Evolutionary conservation across 495 filamentous ascomycete species (phyloP), one percentile per base, ranked within the genome.

Genomic region (Trichoderma erinaceum): DNA sequence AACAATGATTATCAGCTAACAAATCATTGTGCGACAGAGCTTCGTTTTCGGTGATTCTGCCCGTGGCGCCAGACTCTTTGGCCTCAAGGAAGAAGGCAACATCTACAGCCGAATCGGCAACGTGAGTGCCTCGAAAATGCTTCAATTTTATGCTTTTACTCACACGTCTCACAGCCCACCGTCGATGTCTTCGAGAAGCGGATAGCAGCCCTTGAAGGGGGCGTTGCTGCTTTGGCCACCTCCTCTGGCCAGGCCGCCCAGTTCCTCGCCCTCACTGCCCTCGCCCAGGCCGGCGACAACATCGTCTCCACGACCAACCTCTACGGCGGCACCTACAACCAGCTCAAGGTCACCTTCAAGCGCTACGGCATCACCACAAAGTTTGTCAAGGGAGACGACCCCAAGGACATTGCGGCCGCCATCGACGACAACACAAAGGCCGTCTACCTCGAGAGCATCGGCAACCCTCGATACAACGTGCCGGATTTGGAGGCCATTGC

Each of bases 61-160:
- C 65, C 95, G 98, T 77, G 95, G 93, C 70, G 96, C 96, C 65
- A 88, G 94, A 74, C 89, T 99, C 29, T 99, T 99, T 75, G 92
- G 92, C 71, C 92, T 99, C 79, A 96, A 97, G 77, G 94, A 97
- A 78, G 94, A 96, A 76, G 96, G 94, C 76, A 97, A 99, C 79
- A 97, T 99, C 80, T 99, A 99, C 84, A 92, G 89, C 73, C 90
- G 95, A 68, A 95, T 99, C 72, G 96, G 96, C 92, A 99, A 99
- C 77, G 83, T 85, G 66, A 73, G 81, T 76, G 35, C 10, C 8
- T 21, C 18, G 8, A 56, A 21, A n/a, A 21, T 23, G 2, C n/a
- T 8, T 65, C 16, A 23, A 10, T 27, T 48, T 8, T 4, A 61
- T 35, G 27, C 10, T 21, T 61, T 52, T 16, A 15, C 70, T 70